Conservation (phyloP, 1,139 yeast genomes). For the Yamadazyma triangularis region DNA sequence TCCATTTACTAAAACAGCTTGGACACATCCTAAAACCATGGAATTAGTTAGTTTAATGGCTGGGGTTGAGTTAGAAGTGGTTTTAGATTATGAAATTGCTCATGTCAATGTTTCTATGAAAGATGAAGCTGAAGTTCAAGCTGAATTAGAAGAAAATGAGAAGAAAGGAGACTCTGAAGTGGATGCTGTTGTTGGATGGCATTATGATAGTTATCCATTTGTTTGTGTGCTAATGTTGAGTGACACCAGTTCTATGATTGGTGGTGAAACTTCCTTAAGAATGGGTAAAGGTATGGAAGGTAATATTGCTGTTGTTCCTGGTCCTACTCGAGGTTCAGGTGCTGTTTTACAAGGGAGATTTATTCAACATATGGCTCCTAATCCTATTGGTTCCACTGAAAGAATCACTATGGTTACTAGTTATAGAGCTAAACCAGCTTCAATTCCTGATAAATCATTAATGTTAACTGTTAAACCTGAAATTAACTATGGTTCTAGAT, state of each 20-base stretch:
- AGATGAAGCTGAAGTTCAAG: constrained; percentile 23
- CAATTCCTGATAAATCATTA: constrained; percentile 23
- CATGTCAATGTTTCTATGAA: constrained; percentile 46
- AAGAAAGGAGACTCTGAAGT: constrained; percentile 13
- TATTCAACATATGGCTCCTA: constrained; percentile 53
- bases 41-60: constrained; percentile 49
- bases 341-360: constrained; percentile 52
- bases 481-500: constrained; percentile 29
- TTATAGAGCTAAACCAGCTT: constrained; percentile 29
- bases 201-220: constrained; percentile 54
- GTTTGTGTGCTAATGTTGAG: constrained; percentile 62
- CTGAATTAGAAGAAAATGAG: constrained; percentile 8
- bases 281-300: constrained; percentile 32
- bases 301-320: constrained; percentile 41
- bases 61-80: constrained; percentile 48
- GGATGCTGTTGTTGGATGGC: constrained; percentile 60
- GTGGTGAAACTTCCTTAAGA: constrained; percentile 54
- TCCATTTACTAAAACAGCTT: constrained; percentile 49
- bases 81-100: constrained; percentile 53
- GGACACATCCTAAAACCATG: constrained; percentile 53
- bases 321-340: constrained; percentile 54
- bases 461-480: constrained; percentile 38
- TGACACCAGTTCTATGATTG: constrained; percentile 52
- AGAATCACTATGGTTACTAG: constrained; percentile 51
- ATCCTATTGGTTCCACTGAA: constrained; percentile 48